These are phyloP conservation scores for Hyaloscypha hepaticicola DNA, from an alignment of 495 filamentous ascomycete genomes.

Conservation along the genomic window DNA sequence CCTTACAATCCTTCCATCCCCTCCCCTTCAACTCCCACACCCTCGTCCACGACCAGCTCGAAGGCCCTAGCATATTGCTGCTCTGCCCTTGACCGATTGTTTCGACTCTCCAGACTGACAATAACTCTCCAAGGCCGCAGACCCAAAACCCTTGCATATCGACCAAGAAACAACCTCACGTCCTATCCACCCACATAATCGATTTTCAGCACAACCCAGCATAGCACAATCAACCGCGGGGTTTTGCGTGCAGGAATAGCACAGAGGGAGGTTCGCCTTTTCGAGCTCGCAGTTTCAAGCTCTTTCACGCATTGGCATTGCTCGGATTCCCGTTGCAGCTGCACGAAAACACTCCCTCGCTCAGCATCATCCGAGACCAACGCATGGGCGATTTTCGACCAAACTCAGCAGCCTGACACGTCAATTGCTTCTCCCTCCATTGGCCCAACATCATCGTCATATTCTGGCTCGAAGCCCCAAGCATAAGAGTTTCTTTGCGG, in stretches of 20 bases:
- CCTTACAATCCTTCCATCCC: neutral
- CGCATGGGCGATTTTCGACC: slow-evolving; percentile 30
- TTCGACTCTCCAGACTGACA: neutral
- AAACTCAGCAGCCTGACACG: slow-evolving; percentile 27
- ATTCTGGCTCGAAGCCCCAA: slow-evolving; percentile 1
- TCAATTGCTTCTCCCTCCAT: slow-evolving; percentile 25
- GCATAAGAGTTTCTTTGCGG: slow-evolving; percentile 20
- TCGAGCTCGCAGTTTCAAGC: neutral
- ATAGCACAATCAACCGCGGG: neutral
- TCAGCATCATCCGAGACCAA: slow-evolving; percentile 29
- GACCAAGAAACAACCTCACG: neutral
- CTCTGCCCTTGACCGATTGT: neutral
- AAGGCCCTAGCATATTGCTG: neutral
- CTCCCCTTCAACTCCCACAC: neutral
- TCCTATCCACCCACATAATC: neutral
- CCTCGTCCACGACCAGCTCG: neutral
- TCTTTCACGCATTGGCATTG: slow-evolving; percentile 32
- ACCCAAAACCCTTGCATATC: neutral
- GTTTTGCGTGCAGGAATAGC: neutral
- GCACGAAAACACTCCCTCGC: slow-evolving; percentile 19
- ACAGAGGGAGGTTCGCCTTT: neutral
- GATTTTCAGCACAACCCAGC: neutral
- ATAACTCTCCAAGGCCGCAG: neutral
- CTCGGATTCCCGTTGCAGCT: slow-evolving; percentile 20
- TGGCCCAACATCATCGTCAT: slow-evolving; percentile 14